Evolutionary conservation across 352 stramenopile species (phyloP).

Genomic region (Pythium aquatile): DNA sequence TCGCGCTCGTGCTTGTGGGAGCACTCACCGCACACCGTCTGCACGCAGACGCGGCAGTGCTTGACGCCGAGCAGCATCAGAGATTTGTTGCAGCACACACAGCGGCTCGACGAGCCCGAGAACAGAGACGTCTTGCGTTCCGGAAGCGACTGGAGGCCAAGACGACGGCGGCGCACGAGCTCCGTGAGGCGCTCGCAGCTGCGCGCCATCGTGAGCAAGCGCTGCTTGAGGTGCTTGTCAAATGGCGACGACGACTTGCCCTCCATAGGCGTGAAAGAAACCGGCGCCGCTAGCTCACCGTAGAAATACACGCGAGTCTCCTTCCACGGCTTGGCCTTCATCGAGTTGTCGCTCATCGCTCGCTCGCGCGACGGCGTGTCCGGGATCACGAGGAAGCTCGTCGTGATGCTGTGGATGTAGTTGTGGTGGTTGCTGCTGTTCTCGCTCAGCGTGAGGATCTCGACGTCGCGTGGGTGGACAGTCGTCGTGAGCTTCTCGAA

Average conservation of each 20-base stretch:
- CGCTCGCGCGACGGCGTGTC: conserved; percentile 6
- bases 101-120: conserved; percentile 38
- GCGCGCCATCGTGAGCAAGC: conserved; percentile 22
- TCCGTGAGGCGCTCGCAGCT: conserved; percentile 37
- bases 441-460: conserved; percentile 10
- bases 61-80: conserved; percentile 39
- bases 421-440: conserved; percentile 15
- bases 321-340: conserved; percentile 10
- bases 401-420: conserved; percentile 23
- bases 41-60: conserved; percentile 57
- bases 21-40: conserved; percentile 56
- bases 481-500: conserved; percentile 30
- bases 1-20: conserved; percentile 35
- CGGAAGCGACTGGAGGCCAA: conserved; percentile 49
- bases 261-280: neutral
- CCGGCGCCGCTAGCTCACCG: conserved; percentile 14
- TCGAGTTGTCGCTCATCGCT: neutral
- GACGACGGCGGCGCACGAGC: conserved; percentile 54
- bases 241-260: conserved; percentile 5
- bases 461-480: conserved; percentile 17
- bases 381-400: conserved; percentile 18
- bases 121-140: conserved; percentile 32
- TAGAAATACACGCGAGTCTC: conserved; percentile 30
- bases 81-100: conserved; percentile 62
- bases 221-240: conserved; percentile 23